Evolutionary conservation across 2,329 filamentous ascomycete species (phyloP), one percentile per base, ranked within the genome.

Genomic region (Macroventuria anomochaeta): DNA sequence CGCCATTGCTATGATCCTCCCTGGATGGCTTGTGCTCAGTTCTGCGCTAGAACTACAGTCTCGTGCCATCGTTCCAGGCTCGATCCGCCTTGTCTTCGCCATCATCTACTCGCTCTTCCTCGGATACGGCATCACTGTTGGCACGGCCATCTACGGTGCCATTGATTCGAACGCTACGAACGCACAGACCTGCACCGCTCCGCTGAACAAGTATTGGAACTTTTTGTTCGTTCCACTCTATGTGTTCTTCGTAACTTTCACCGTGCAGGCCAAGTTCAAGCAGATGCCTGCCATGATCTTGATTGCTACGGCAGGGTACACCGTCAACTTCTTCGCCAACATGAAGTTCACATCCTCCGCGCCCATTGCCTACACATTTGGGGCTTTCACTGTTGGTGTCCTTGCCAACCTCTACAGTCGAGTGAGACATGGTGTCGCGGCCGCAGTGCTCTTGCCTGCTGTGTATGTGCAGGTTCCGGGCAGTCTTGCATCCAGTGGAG

Each of bases 201-300:
- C 79, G 0, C 76, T 86, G 26, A 74, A 75, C 15, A 78, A 81
- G 6, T 76, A 79, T 25, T 83, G 81, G 61, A 83, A 81, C 42
- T 91, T 92, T 75, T 77, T 87, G 18, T 91, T 91, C 67, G 90
- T 93, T 0, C 85, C 83, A 5, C 93, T 92, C 70, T 86, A 90
- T 15, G 70, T 90, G 33, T 90, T 87, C 65, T 82, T 93, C 43
- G 87, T 88, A 2, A 68, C 67, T 56, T 81, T 92, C 66, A 88
- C 92, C 66, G 91, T 93, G 70, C 89, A 93, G 61, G 89, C 88
- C 51, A 90, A 91, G 73, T 91, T 85, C 84, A 87, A 84, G 63
- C 89, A 93, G 70, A 83, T 86, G 29, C 89, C 89, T 0, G 81
- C 89, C 52, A 93, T 93, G 89, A 77, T 90, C 17, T 31, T 83